Percentiles rank a stretch among this genome's conserved stretches.
phyloP scores from a whole-genome alignment of 129 eudicot species.

The Arctium lappa region DNA sequence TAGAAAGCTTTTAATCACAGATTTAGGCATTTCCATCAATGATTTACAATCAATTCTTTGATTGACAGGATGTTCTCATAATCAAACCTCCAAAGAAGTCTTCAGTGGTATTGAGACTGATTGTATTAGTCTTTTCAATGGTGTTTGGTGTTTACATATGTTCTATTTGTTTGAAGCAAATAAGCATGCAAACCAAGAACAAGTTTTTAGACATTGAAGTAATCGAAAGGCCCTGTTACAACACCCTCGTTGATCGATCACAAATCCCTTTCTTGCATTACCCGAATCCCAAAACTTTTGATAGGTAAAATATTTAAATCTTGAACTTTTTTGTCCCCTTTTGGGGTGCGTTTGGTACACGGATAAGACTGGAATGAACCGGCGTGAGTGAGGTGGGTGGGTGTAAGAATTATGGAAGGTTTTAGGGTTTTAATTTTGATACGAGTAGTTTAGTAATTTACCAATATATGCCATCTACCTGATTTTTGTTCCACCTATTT shows the following conservation, averaged over 20 bases:
- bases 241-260: conserved; percentile 21
- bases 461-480: background rate
- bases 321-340: background rate
- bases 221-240: conserved; percentile 31
- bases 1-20: background rate
- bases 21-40: background rate
- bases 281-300: conserved; percentile 68
- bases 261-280: conserved; percentile 60
- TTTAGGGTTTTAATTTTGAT: background rate
- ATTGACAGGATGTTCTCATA: conserved; percentile 46
- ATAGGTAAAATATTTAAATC: conserved; percentile 38
- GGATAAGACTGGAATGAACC: background rate
- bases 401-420: background rate
- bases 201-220: conserved; percentile 30
- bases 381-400: background rate
- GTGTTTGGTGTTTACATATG: conserved; percentile 55
- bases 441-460: background rate
- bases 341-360: background rate
- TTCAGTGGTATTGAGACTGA: conserved; percentile 36
- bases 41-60: conserved; percentile 1
- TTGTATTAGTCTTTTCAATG: conserved; percentile 40
- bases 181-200: conserved; percentile 20
- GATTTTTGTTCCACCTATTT: background rate
- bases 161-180: conserved; percentile 48
- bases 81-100: conserved; percentile 44